Evolutionary conservation across 2,329 filamentous ascomycete genomes (phyloP), one percentile per base, ranked within the genome.

Genomic region (Monosporascus sp.): DNA sequence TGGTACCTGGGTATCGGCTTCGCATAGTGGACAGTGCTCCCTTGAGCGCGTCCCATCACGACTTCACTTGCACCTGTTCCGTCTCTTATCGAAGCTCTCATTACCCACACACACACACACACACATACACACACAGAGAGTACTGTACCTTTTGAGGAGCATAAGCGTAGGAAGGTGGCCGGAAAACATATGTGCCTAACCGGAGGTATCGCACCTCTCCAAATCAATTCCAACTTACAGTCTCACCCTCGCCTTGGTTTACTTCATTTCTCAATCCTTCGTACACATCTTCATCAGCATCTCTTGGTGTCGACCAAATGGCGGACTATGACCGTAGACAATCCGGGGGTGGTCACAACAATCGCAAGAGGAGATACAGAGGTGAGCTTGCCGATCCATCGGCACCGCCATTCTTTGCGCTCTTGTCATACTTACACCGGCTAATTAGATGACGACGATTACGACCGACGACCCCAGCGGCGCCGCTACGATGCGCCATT

Each of bases 341-440:
- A 53, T 69, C 76, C 37, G 65, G 68, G 16, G 73, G 78, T 26
- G 65, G 68, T 37, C 72, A 79, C 65, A 77, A 85, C 69, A 84
- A 82, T 63, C 85, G 88, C 70, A 96, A 95, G 74, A 81, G 88
- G 65, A 82, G 91, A 68, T 87, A 86, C 67, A 81, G 89, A 88
- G 91, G 91, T 92, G 69, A 61, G 76, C 62, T 52, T 35, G 6
- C 22, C 37, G 31, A 44, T 24, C n/a, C 48, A 31, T 16, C n/a
- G 3, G 11, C 20, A 7, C 24, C 20, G 20, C 11, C 48, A 38
- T 49, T 50, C n/a, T 45, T 49, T 27, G 22, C 49, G 35, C 57
- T 53, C 60, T 65, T 53, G 51, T 16, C 48, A 74, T 35, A 72
- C 72, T 53, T 48, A 59, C 51, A 51, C 19, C 5, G 19, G 38